Evolutionary conservation across 768 basidiomycete genomes (phyloP).

Genomic region (Leccinellum albellum): DNA sequence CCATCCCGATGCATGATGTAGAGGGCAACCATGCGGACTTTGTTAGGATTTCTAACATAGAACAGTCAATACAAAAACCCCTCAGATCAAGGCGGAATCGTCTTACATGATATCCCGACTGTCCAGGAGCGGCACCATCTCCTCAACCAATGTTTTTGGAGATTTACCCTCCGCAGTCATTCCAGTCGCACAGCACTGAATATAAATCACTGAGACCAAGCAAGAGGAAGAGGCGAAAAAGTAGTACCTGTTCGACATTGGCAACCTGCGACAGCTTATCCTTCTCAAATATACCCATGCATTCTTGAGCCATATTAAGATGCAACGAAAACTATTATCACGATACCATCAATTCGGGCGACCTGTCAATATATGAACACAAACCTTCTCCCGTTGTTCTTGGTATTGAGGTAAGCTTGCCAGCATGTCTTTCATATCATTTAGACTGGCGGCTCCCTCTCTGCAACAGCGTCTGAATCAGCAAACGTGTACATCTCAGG

Average conservation of each 20-base stretch:
- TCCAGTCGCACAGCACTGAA: constrained; percentile 90
- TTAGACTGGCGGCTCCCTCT: constrained; percentile 80
- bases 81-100: constrained; percentile 2
- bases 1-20: constrained; percentile 95
- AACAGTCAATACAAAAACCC: not conserved
- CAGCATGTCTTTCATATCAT: constrained; percentile 99
- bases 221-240: not conserved
- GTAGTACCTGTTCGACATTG: constrained; percentile 80
- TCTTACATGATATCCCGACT: constrained; percentile 77
- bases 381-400: constrained; percentile 90
- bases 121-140: constrained; percentile 96
- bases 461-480: constrained; percentile 32
- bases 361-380: constrained; percentile 4
- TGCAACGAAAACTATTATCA: constrained; percentile 88
- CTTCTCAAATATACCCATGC: constrained; percentile 89
- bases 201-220: not conserved
- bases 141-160: constrained; percentile 93
- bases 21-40: constrained; percentile 93
- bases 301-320: constrained; percentile 96
- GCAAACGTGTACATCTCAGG: constrained; percentile 1
- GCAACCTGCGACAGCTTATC: constrained; percentile 81
- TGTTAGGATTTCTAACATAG: constrained; percentile 69
- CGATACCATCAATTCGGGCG: not conserved
- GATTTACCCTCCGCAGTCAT: constrained; percentile 86
- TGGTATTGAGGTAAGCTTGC: constrained; percentile 92